phyloP scores from a whole-genome alignment of 176 grass and related monocot species.

The Aegilops longissima region DNA sequence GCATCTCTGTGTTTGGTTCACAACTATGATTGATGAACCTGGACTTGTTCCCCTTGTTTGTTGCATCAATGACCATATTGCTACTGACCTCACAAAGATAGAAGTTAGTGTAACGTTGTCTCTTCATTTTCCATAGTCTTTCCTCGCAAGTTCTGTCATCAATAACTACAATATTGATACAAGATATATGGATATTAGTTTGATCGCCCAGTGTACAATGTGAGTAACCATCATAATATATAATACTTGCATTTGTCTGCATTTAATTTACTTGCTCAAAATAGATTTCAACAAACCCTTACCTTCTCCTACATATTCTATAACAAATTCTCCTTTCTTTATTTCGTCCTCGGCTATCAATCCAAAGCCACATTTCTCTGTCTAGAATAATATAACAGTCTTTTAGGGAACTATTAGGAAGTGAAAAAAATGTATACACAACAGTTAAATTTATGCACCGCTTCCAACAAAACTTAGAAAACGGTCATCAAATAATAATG shows the following conservation, averaged over 20 bases:
- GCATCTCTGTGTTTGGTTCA: slow-evolving; percentile 97
- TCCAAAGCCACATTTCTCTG: slow-evolving; percentile 95
- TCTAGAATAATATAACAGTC: slow-evolving; percentile 57
- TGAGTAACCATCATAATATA: slow-evolving; percentile 22
- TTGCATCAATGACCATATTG: slow-evolving; percentile 97
- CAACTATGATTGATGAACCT: slow-evolving; percentile 99
- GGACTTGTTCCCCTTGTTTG: slow-evolving; percentile 89
- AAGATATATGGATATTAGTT: slow-evolving; percentile 36
- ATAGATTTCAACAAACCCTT: slow-evolving; percentile 34
- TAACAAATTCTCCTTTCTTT: slow-evolving; percentile 93
- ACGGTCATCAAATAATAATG: background rate
- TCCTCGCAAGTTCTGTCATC: slow-evolving; percentile 93
- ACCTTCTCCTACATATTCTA: slow-evolving; percentile 99
- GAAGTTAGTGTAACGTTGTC: slow-evolving; percentile 73
- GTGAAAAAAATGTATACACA: background rate
- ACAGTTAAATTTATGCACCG: background rate
- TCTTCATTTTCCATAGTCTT: slow-evolving; percentile 96
- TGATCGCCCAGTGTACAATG: background rate
- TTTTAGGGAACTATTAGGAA: slow-evolving; percentile 18
- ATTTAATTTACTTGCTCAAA: slow-evolving; percentile 13
- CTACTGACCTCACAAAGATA: slow-evolving; percentile 94
- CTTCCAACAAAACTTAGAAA: background rate
- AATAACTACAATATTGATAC: slow-evolving; percentile 59
- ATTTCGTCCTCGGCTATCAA: slow-evolving; percentile 88
- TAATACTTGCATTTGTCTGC: slow-evolving; percentile 1